These are phyloP conservation scores for Boletus vinaceobasis DNA, from an alignment of 768 basidiomycete species.

Conservation along the genomic window DNA sequence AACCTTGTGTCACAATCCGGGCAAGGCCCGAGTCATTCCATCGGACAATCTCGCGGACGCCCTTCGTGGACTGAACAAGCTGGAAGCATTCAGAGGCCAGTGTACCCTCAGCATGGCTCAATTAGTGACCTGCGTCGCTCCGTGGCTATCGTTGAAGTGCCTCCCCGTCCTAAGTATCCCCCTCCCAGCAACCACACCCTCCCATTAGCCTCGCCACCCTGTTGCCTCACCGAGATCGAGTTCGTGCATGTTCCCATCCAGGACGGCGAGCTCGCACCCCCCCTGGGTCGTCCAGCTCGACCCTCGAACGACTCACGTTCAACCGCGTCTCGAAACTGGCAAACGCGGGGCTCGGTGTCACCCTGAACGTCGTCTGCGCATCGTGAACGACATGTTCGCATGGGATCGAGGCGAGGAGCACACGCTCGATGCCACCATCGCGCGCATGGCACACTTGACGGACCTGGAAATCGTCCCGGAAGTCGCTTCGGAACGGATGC, in stretches of 20 bases:
- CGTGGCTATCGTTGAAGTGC: constrained; percentile 8
- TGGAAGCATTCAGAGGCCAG: neutral
- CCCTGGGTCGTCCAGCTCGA: constrained; percentile 3
- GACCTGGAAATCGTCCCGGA: neutral
- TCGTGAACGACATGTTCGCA: neutral
- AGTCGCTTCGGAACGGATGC: constrained; percentile 3
- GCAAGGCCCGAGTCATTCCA: too few species aligned
- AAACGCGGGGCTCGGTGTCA: constrained; percentile 8
- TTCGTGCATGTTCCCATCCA: neutral
- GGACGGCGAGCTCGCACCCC: constrained; percentile 9
- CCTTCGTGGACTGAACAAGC: neutral
- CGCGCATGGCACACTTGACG: constrained; percentile 2
- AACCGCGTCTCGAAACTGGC: neutral
- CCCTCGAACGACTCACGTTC: constrained; percentile 7
- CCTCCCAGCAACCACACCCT: neutral
- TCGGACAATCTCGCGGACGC: too few species aligned
- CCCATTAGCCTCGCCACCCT: neutral
- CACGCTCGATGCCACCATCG: constrained; percentile 8
- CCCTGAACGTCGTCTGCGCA: too few species aligned
- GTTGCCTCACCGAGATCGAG: neutral
- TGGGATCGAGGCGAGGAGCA: constrained; percentile 1
- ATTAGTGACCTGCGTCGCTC: neutral
- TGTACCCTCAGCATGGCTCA: constrained; percentile 1
- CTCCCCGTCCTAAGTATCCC: neutral
- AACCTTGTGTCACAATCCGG: neutral